Percentiles rank a stretch among this genome's conserved stretches.
Conservation (phyloP, 225 moss, liverwort and hornwort species). For the Polytrichum formosum region DNA sequence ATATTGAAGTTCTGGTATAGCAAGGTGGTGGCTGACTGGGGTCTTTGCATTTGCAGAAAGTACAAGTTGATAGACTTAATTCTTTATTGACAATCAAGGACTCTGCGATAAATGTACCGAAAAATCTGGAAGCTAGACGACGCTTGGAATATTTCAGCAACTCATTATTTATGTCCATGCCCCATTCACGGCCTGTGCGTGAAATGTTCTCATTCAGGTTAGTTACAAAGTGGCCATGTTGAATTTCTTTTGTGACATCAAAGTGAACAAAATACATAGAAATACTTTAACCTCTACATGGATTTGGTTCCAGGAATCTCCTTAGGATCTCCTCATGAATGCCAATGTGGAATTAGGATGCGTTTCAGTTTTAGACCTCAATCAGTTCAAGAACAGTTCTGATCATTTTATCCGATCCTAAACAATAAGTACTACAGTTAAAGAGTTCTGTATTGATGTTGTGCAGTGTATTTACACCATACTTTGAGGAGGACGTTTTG, state of each 20-base stretch:
- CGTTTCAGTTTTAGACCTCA: too few relatives aligned
- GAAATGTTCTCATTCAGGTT: constrained; percentile 66
- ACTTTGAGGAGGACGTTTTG: constrained; percentile 55
- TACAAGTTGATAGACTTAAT: constrained; percentile 37
- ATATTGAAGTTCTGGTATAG: too few relatives aligned
- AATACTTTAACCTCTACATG: neutral
- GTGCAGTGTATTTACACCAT: constrained; percentile 65
- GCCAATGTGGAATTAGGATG: too few relatives aligned
- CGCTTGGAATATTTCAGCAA: constrained; percentile 61
- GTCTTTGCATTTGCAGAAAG: constrained; percentile 18
- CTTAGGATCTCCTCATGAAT: too few relatives aligned
- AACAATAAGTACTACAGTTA: too few relatives aligned
- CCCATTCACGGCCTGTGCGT: constrained; percentile 45
- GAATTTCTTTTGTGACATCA: constrained; percentile 1
- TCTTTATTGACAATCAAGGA: constrained; percentile 54
- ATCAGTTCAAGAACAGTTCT: too few relatives aligned
- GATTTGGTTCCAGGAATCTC: neutral
- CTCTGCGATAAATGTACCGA: constrained; percentile 52
- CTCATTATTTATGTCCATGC: constrained; percentile 69
- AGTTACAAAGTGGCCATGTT: constrained; percentile 14
- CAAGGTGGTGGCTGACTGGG: too few relatives aligned
- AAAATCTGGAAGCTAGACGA: constrained; percentile 59
- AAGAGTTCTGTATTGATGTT: neutral
- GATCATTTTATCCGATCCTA: too few relatives aligned
- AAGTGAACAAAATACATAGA: neutral